Percentiles rank a stretch among this genome's conserved stretches.
Conservation (phyloP, 2,329 filamentous ascomycete genomes). For the Pseudocercospora fuligena region DNA sequence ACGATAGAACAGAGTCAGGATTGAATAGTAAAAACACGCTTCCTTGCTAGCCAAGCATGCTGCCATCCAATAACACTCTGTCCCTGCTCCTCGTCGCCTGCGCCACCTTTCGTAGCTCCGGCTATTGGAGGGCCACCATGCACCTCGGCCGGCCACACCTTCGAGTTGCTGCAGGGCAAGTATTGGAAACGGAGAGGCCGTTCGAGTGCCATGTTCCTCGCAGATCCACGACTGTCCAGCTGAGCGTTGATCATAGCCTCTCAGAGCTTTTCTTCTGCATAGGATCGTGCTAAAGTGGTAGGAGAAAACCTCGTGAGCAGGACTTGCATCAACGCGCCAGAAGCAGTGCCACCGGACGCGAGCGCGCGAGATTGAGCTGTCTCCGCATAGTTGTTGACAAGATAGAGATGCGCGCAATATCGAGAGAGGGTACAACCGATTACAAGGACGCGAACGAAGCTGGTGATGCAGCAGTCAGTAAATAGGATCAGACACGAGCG, state of each 20-base stretch:
- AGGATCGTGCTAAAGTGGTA: neutral
- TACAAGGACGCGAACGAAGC: neutral
- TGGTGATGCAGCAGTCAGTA: neutral
- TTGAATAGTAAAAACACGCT: neutral
- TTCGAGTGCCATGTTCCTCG: neutral
- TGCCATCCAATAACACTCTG: conserved; percentile 14
- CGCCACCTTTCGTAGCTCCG: conserved; percentile 10
- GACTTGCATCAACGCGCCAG: neutral
- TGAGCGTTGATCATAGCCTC: conserved; percentile 2
- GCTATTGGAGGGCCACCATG: conserved; percentile 21
- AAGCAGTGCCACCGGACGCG: neutral
- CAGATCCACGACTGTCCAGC: neutral
- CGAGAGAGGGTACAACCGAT: neutral
- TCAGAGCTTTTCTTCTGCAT: neutral
- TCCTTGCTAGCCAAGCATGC: conserved; percentile 5
- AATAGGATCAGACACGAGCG: conserved; percentile 1
- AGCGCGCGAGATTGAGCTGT: neutral
- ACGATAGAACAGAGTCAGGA: neutral
- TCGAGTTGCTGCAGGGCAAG: conserved; percentile 17
- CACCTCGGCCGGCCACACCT: conserved; percentile 19
- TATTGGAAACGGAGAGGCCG: conserved; percentile 18
- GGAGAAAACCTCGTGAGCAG: neutral
- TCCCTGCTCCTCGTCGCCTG: conserved; percentile 6
- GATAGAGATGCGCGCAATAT: neutral
- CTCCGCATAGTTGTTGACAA: neutral